These are phyloP conservation scores for Suillus bovinus DNA, from an alignment of 768 basidiomycete species.

Conservation along the genomic window DNA sequence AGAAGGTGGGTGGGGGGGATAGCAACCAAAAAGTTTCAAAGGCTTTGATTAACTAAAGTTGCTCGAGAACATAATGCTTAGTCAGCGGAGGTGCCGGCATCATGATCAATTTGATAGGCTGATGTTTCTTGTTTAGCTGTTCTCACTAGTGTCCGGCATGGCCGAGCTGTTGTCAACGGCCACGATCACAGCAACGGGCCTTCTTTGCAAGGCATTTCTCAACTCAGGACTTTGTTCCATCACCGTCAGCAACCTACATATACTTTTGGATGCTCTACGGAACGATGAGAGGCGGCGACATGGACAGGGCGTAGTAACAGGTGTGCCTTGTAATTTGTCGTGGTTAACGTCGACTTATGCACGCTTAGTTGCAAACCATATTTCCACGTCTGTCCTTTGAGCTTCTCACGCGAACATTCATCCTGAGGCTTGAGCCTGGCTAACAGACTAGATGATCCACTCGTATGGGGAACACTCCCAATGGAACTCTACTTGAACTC, in stretches of 20 bases:
- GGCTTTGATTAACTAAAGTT: not conserved
- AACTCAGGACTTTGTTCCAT: constrained; percentile 66
- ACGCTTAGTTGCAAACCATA: constrained; percentile 82
- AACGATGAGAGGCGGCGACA: constrained; percentile 38
- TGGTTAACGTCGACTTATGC: constrained; percentile 8
- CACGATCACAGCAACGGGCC: constrained; percentile 67
- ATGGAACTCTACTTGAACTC: constrained; percentile 56
- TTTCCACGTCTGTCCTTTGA: constrained; percentile 70
- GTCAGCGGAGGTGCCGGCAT: constrained; percentile 20
- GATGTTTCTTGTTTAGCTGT: no score
- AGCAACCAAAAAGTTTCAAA: not conserved
- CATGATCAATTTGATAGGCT: not conserved
- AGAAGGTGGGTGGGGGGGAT: not conserved
- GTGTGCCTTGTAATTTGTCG: constrained; percentile 40
- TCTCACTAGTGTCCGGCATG: constrained; percentile 21
- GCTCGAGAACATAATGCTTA: constrained; percentile 20
- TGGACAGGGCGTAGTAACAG: constrained; percentile 72
- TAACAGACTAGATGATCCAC: constrained; percentile 74
- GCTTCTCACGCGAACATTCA: not conserved
- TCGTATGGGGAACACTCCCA: constrained; percentile 88
- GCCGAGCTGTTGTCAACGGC: constrained; percentile 52
- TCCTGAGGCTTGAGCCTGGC: constrained; percentile 11
- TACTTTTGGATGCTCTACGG: constrained; percentile 62
- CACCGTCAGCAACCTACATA: constrained; percentile 67
- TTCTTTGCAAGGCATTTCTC: constrained; percentile 78